phyloP scores from a whole-genome alignment of 768 basidiomycete species.

The Collybia sp. region DNA sequence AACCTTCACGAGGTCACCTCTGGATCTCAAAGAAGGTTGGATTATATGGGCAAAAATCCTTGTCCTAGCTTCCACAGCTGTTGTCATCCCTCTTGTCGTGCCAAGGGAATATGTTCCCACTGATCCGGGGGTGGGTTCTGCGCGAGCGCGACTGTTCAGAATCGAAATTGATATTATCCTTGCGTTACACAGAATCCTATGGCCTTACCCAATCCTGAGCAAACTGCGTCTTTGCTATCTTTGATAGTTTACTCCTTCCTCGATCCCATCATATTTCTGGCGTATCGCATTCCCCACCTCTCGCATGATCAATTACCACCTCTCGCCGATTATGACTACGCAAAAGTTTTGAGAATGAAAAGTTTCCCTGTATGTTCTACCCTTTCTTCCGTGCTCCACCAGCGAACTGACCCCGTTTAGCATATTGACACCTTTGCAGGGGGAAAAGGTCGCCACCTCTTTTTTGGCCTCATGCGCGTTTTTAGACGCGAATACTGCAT shows the following conservation, averaged over 20 bases:
- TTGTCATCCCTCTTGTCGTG: constrained; percentile 47
- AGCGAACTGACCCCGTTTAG: constrained; percentile 12
- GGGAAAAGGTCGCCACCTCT: constrained; percentile 36
- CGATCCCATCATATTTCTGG: constrained; percentile 44
- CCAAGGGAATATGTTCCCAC: constrained; percentile 57
- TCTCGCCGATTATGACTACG: constrained; percentile 58
- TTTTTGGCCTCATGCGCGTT: constrained; percentile 38
- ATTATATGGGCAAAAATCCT: constrained; percentile 50
- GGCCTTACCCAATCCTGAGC: constrained; percentile 38
- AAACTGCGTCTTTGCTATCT: constrained; percentile 43
- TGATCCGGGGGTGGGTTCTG: constrained; percentile 34
- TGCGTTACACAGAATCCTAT: constrained; percentile 23
- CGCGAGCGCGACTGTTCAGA: neutral
- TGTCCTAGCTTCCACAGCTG: constrained; percentile 38
- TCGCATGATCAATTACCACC: constrained; percentile 52
- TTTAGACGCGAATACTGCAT: constrained; percentile 29
- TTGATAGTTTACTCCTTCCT: constrained; percentile 46
- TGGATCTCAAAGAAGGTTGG: constrained; percentile 43
- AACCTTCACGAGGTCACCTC: constrained; percentile 45
- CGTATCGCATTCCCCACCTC: constrained; percentile 42
- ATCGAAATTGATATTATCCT: neutral
- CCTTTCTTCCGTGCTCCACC: constrained; percentile 19
- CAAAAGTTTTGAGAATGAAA: constrained; percentile 17
- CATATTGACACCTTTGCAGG: constrained; percentile 35
- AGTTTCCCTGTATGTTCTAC: constrained; percentile 23